Percentiles rank a stretch among this genome's conserved stretches.
Evolutionary conservation across 2,329 filamentous ascomycete genomes (phyloP).

Genomic region (Uncinocarpus reesii): DNA sequence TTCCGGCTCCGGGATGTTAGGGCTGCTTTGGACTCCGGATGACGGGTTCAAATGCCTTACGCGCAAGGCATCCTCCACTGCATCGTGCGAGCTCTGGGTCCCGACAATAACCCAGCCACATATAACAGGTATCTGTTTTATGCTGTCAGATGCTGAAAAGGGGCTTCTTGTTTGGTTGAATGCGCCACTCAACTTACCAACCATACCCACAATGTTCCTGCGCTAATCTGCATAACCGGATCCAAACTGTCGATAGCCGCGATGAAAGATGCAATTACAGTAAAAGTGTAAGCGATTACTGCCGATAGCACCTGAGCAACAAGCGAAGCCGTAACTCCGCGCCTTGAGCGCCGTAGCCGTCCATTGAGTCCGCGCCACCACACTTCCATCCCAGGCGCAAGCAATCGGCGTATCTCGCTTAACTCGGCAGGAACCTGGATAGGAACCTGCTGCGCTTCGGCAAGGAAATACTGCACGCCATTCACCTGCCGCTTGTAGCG

Average conservation of each 20-base stretch:
- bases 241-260: constrained; percentile 1
- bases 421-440: neutral
- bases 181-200: neutral
- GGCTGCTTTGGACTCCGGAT: neutral
- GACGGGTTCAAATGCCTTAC: neutral
- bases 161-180: neutral
- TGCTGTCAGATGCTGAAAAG: neutral
- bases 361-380: constrained; percentile 7
- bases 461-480: constrained; percentile 5
- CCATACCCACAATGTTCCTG: constrained; percentile 5
- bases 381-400: constrained; percentile 1
- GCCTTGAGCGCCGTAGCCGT: constrained; percentile 5
- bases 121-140: constrained; percentile 2
- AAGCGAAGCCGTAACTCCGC: constrained; percentile 5
- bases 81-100: constrained; percentile 8
- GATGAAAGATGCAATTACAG: constrained; percentile 1
- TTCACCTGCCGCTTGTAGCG: constrained; percentile 2
- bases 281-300: constrained; percentile 5
- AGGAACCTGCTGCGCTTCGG: constrained; percentile 7
- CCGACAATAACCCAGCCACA: constrained; percentile 9
- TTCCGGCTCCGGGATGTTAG: neutral
- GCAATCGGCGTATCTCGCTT: neutral
- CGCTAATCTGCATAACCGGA: constrained; percentile 4
- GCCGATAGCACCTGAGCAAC: constrained; percentile 6
- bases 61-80: constrained; percentile 4